A percentile compares a stretch with the other conserved stretches of the same genome.
Conservation (phyloP, 129 eudicot genomes). For the Erigeron canadensis region DNA sequence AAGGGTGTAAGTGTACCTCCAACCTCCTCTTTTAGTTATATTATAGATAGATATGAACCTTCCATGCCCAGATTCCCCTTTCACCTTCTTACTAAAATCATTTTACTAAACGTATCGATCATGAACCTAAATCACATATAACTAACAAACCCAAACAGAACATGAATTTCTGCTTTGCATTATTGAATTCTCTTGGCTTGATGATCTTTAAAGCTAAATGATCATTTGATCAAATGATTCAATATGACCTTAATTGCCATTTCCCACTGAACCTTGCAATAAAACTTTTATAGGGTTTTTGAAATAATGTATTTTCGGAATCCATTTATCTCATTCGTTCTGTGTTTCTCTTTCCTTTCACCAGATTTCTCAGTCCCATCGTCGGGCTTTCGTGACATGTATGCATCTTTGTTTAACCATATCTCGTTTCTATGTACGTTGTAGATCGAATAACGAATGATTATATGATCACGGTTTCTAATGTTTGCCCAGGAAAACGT, state of each 20-base stretch:
- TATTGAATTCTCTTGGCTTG: background rate
- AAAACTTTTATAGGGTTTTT: slow-evolving; percentile 23
- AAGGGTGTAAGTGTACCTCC: too few species aligned
- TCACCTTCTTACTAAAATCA: too few species aligned
- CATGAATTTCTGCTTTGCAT: background rate
- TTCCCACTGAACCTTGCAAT: background rate
- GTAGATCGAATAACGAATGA: slow-evolving; percentile 17
- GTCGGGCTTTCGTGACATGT: slow-evolving; percentile 35
- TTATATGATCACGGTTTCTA: slow-evolving; percentile 17
- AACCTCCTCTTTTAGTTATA: too few species aligned
- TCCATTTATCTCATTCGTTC: slow-evolving; percentile 15
- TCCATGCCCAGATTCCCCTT: too few species aligned
- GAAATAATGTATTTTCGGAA: slow-evolving; percentile 35
- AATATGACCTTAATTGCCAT: slow-evolving; percentile 4
- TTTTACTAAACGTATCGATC: too few species aligned
- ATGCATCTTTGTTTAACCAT: slow-evolving; percentile 1
- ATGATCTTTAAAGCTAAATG: slow-evolving; percentile 13
- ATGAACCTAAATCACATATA: background rate
- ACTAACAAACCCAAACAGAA: background rate
- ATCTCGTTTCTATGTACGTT: background rate
- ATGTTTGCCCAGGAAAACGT: slow-evolving; percentile 27
- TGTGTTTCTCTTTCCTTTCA: slow-evolving; percentile 28
- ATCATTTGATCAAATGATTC: slow-evolving; percentile 17
- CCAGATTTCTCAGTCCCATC: slow-evolving; percentile 27
- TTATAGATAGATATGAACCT: too few species aligned